Evolutionary conservation across 1,139 yeast genomes (phyloP).

Genomic region (Wickerhamiella infanticola): DNA sequence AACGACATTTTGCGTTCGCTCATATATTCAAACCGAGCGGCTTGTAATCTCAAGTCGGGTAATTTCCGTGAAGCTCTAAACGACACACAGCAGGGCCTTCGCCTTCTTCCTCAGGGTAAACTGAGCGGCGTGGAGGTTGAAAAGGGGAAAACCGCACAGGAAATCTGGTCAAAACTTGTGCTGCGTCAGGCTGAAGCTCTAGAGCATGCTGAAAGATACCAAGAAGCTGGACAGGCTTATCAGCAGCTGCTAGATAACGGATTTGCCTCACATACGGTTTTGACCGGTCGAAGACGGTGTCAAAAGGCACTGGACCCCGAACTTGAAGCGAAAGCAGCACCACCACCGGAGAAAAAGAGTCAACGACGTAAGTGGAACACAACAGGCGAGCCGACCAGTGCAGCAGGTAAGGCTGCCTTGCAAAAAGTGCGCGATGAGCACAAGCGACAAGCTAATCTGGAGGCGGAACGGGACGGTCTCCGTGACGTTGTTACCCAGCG

Average conservation of each 20-base stretch:
- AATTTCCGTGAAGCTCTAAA: conserved; percentile 48
- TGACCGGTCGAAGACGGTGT: conserved; percentile 79
- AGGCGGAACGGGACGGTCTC: conserved; percentile 39
- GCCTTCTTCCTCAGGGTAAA: conserved; percentile 32
- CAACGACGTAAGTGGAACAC: conserved; percentile 15
- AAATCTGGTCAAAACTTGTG: conserved; percentile 59
- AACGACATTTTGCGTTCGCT: conserved; percentile 54
- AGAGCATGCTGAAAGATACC: conserved; percentile 60
- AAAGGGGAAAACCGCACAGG: conserved; percentile 43
- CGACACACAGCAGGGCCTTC: conserved; percentile 43
- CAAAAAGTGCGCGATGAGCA: conserved; percentile 35
- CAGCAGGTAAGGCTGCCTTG: conserved; percentile 30
- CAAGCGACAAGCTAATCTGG: conserved; percentile 34
- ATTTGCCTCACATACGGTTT: conserved; percentile 40
- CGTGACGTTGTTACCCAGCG: conserved; percentile 44
- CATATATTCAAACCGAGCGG: conserved; percentile 61
- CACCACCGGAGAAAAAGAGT: conserved; percentile 15
- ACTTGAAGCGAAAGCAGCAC: conserved; percentile 17
- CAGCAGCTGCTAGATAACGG: conserved; percentile 51
- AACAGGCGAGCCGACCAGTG: conserved; percentile 19
- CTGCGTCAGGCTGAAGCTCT: conserved; percentile 66
- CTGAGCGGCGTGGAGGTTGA: conserved; percentile 28
- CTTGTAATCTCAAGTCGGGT: conserved; percentile 57
- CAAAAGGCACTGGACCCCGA: conserved; percentile 37
- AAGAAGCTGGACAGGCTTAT: conserved; percentile 48